These are phyloP conservation scores for Pseudonitzschia multiseries DNA, from an alignment of 108 stramenopile species.

Conservation along the genomic window DNA sequence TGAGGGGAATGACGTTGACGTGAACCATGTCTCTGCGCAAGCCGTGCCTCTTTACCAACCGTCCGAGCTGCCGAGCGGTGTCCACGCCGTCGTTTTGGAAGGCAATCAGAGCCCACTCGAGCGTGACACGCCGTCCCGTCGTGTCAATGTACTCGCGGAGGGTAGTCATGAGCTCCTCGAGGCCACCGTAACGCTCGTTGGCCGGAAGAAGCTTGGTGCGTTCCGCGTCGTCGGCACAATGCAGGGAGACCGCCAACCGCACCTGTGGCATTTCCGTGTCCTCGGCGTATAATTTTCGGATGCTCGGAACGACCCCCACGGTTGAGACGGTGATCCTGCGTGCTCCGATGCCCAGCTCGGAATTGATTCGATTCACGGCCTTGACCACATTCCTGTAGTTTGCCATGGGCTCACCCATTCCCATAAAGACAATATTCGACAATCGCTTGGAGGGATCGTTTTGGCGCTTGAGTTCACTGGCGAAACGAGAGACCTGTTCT, in stretches of 20 bases:
- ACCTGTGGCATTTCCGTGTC: constrained; percentile 59
- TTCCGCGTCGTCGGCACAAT: constrained; percentile 89
- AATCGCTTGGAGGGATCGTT: constrained; percentile 59
- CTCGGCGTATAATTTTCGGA: constrained; percentile 45
- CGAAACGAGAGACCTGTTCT: constrained; percentile 86
- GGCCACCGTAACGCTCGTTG: constrained; percentile 85
- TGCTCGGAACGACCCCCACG: constrained; percentile 88
- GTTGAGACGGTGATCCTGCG: constrained; percentile 92
- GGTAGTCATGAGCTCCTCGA: constrained; percentile 83
- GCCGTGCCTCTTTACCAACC: constrained; percentile 46
- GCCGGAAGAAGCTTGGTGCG: constrained; percentile 88
- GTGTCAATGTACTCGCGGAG: constrained; percentile 74
- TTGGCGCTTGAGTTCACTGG: constrained; percentile 50
- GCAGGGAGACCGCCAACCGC: constrained; percentile 87
- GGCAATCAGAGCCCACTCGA: constrained; percentile 97
- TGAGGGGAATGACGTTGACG: constrained; percentile 96
- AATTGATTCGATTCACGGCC: constrained; percentile 85
- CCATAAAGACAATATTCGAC: constrained; percentile 96
- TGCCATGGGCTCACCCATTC: constrained; percentile 92
- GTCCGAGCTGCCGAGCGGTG: constrained; percentile 71
- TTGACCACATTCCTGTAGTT: constrained; percentile 91
- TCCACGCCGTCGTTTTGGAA: constrained; percentile 87
- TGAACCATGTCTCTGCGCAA: constrained; percentile 79
- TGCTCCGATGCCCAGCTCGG: constrained; percentile 91
- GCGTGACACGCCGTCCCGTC: constrained; percentile 82